Percentiles rank a stretch among this genome's conserved stretches.
phyloP scores from a whole-genome alignment of 2,329 filamentous ascomycete species.

The Penicillium crustosum region DNA sequence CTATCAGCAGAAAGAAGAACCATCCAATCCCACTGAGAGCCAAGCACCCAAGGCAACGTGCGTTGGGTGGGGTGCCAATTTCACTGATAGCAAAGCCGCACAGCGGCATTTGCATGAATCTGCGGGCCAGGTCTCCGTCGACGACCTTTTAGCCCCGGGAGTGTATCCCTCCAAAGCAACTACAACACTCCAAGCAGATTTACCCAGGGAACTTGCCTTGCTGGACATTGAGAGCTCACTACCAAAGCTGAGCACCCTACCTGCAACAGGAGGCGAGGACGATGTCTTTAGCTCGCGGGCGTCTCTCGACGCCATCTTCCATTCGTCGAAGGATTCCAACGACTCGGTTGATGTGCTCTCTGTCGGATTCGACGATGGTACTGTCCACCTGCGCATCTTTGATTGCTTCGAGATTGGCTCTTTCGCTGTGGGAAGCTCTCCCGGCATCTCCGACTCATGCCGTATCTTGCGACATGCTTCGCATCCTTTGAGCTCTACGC shows the following conservation, averaged over 20 bases:
- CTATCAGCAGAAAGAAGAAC: conserved; percentile 21
- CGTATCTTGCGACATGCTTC: conserved; percentile 63
- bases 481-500: conserved; percentile 72
- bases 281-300: conserved; percentile 68
- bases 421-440: conserved; percentile 44
- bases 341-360: conserved; percentile 78
- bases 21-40: background rate
- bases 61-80: conserved; percentile 57
- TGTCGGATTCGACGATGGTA: conserved; percentile 68
- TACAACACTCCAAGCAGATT: conserved; percentile 50
- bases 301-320: conserved; percentile 70
- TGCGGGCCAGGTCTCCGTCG: conserved; percentile 38
- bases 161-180: conserved; percentile 38
- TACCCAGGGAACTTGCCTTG: conserved; percentile 72
- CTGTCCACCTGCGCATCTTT: conserved; percentile 76
- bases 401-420: conserved; percentile 77
- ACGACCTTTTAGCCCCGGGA: conserved; percentile 45
- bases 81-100: conserved; percentile 51
- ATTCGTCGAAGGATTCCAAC: conserved; percentile 62
- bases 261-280: conserved; percentile 63
- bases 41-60: conserved; percentile 41
- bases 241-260: conserved; percentile 72
- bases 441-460: conserved; percentile 40
- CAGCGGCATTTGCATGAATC: conserved; percentile 43
- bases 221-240: conserved; percentile 74